Evolutionary conservation across 441 rosid species (phyloP).

Genomic region (Populus tomentosa): DNA sequence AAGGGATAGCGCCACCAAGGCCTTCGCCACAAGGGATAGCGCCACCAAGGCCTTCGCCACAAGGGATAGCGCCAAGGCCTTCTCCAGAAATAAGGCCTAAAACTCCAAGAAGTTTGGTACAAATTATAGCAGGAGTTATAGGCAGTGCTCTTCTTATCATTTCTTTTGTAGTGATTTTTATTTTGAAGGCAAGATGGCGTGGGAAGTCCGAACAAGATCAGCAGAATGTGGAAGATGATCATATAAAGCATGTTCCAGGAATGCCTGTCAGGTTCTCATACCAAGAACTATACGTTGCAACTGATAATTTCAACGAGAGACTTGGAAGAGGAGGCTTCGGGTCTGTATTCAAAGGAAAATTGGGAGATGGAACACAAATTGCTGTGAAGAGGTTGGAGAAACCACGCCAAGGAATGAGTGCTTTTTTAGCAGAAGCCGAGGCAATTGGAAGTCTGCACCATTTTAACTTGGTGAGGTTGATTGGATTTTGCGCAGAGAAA

Average conservation of each 20-base stretch:
- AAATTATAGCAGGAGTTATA: not conserved
- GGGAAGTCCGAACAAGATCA: not conserved
- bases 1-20: no score
- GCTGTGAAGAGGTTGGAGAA: conserved; percentile 17
- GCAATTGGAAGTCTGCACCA: conserved; percentile 21
- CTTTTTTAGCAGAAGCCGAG: conserved; percentile 17
- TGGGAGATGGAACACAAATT: conserved; percentile 5
- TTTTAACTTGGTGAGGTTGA: conserved; percentile 18
- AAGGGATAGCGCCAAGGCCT: no score
- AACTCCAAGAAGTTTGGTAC: not conserved
- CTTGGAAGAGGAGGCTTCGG: conserved; percentile 21
- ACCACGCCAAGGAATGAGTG: conserved; percentile 1
- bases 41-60: no score
- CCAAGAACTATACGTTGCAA: not conserved
- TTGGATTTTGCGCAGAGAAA: conserved; percentile 19
- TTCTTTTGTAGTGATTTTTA: not conserved
- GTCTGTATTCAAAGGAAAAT: conserved; percentile 9
- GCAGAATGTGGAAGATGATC: not conserved
- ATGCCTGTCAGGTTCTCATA: conserved; percentile 8
- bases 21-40: no score
- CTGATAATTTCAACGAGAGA: conserved; percentile 8
- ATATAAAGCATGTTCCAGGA: conserved; percentile 12
- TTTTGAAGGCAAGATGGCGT: not conserved
- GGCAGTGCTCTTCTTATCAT: not conserved
- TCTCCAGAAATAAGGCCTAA: no score